phyloP scores from a whole-genome alignment of 495 filamentous ascomycete species.

The Staphylotrichum longicolle region DNA sequence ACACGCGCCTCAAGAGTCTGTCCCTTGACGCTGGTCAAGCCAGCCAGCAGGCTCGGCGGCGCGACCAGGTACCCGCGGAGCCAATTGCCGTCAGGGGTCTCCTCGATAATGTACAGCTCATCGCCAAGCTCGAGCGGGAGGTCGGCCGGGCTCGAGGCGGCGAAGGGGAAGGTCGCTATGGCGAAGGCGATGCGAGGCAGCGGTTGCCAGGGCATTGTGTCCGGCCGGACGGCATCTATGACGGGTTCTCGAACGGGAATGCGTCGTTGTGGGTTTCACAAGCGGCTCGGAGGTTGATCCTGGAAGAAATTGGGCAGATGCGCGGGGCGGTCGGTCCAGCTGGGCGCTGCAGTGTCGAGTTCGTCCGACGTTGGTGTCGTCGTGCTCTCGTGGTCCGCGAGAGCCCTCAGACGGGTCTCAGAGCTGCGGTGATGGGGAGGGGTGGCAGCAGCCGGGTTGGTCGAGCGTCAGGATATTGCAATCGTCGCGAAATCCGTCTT shows the following conservation, averaged over 20 bases:
- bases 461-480: slow-evolving; percentile 5
- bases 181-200: slow-evolving; percentile 97
- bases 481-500: slow-evolving; percentile 6
- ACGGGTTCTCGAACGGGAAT: not conserved
- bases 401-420: not conserved
- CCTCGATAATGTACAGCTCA: slow-evolving; percentile 97
- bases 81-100: slow-evolving; percentile 83
- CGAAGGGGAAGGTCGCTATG: slow-evolving; percentile 90
- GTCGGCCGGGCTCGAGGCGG: slow-evolving; percentile 79
- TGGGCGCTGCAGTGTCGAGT: not conserved
- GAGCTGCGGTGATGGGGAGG: not conserved
- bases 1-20: slow-evolving; percentile 93
- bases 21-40: slow-evolving; percentile 85
- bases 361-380: not conserved
- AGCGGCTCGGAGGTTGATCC: slow-evolving; percentile 1
- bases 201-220: slow-evolving; percentile 89
- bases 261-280: slow-evolving; percentile 9
- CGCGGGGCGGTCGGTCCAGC: not conserved
- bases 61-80: slow-evolving; percentile 92
- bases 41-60: slow-evolving; percentile 87
- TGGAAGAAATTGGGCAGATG: not conserved
- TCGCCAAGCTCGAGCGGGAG: slow-evolving; percentile 97
- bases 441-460: not conserved
- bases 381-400: not conserved
- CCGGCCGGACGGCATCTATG: slow-evolving; percentile 34